Evolutionary conservation across 805 yeast genomes (phyloP), one percentile per base, ranked within the genome.

Genomic region (Hanseniaspora lindneri): DNA sequence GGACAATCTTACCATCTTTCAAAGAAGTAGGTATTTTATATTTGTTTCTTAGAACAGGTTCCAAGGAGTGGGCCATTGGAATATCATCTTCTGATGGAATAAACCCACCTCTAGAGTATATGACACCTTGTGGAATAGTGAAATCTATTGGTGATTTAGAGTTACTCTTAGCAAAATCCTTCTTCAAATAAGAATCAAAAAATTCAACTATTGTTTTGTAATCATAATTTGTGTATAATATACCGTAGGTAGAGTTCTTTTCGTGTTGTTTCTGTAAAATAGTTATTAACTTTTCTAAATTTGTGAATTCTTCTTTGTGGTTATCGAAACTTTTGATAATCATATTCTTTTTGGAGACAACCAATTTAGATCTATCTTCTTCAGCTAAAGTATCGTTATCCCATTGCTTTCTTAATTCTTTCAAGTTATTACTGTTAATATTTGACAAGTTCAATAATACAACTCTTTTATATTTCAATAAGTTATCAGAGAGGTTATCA

Each of bases 31-130:
- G 97, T 57, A 92, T 76, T 62, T 89, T 88, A 56, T 79, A 79
- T 62, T 83, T 83, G 65, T 79, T 83, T 72, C 98, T 82, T 60
- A 92, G 66, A 35, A 95, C 85, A 59, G 87, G 85, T 66, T 92
- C 98, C 68, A 94, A 74, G 5, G 97, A 86, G 63, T 92, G 98
- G 11, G 94, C 81, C 83, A 92, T 80, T 57, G 96, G 95, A 19
- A 92, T 87, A 65, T 92, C 99, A 55, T 92, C 97, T 61, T 87
- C 96, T 21, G 63, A 67, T 27, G 95, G 73, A 44, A 88, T 69
- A 66, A 85, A 94, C 20, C 98, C 98, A 58, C 96, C 99, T 63
- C 96, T 80, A 19, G 97, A 84, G 65, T 86, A 88, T 8, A 92
- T 80, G 47, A 86, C 74, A 41, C 99, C 99, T 52, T 73, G 86